phyloP scores from a whole-genome alignment of 2,329 filamentous ascomycete genomes.

The Lachnellula suecica region DNA sequence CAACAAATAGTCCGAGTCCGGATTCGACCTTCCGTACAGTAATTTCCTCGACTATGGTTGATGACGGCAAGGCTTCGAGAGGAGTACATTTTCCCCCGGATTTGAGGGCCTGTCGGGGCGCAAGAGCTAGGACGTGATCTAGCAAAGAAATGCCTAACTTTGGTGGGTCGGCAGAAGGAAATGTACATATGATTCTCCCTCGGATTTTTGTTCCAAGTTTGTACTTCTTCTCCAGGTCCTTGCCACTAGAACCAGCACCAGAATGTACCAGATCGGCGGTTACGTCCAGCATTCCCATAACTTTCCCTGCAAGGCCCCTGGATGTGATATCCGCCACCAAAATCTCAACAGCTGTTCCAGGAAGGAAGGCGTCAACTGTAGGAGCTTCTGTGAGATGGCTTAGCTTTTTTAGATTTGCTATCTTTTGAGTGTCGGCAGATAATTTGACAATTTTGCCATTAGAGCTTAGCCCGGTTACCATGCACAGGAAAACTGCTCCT shows the following conservation, averaged over 20 bases:
- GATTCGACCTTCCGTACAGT: constrained; percentile 78
- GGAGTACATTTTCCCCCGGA: constrained; percentile 47
- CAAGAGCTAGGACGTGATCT: constrained; percentile 74
- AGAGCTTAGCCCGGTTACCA: constrained; percentile 71
- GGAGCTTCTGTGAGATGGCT: constrained; percentile 73
- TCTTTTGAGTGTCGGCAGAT: constrained; percentile 68
- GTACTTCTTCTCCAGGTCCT: constrained; percentile 74
- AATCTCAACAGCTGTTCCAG: constrained; percentile 86
- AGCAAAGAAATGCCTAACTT: constrained; percentile 88
- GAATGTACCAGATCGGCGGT: constrained; percentile 92
- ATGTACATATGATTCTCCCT: constrained; percentile 84
- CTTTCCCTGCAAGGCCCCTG: constrained; percentile 81
- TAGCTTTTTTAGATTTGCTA: constrained; percentile 64
- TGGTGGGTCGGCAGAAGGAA: constrained; percentile 73
- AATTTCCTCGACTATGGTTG: constrained; percentile 73
- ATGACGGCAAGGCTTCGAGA: constrained; percentile 63
- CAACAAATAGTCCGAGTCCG: constrained; percentile 78
- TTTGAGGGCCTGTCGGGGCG: constrained; percentile 41
- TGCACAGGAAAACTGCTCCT: constrained; percentile 81
- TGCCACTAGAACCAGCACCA: constrained; percentile 66
- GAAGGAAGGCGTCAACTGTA: constrained; percentile 85
- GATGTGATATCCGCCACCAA: constrained; percentile 73
- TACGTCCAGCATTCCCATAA: constrained; percentile 87
- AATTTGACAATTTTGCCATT: constrained; percentile 86
- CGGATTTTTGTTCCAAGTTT: constrained; percentile 83